These are phyloP conservation scores for Strigomonas galati DNA, from an alignment of 208 protist genomes.

Conservation along the genomic window DNA sequence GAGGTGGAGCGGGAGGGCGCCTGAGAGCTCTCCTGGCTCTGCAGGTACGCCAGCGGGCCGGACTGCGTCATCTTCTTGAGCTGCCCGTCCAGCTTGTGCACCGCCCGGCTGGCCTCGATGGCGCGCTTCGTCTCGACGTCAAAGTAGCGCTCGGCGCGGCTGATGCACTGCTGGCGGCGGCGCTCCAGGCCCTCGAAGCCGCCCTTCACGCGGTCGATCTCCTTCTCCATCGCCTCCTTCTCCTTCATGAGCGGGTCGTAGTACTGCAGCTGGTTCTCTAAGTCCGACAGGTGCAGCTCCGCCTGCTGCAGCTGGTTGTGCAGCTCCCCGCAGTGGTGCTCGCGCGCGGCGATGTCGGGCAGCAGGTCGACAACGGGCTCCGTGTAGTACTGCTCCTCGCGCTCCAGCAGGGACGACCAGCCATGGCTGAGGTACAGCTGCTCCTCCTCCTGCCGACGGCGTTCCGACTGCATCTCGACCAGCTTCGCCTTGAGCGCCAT, in stretches of 20 bases:
- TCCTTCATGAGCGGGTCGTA: constrained; percentile 41
- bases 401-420: constrained; percentile 60
- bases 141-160: constrained; percentile 52
- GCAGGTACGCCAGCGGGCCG: constrained; percentile 31
- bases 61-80: constrained; percentile 36
- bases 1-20: constrained; percentile 28
- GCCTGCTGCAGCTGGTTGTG: constrained; percentile 39
- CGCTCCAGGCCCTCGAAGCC: constrained; percentile 38
- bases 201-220: constrained; percentile 35
- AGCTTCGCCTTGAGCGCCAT: constrained; percentile 31
- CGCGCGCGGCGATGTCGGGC: constrained; percentile 35
- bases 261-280: constrained; percentile 28
- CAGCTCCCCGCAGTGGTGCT: constrained; percentile 46
- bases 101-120: constrained; percentile 29
- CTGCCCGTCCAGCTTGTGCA: constrained; percentile 39
- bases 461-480: constrained; percentile 34
- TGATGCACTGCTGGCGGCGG: constrained; percentile 34
- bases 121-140: constrained; percentile 59
- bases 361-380: constrained; percentile 49
- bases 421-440: constrained; percentile 53
- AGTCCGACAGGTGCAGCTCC: constrained; percentile 28
- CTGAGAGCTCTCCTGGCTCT: constrained; percentile 7
- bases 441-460: constrained; percentile 45
- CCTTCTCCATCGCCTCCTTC: constrained; percentile 30
- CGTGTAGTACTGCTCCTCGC: constrained; percentile 73